Base-by-base conservation (phyloP, 1,139 yeast genomes). In the Debaryomycetaceae sp. region DNA sequence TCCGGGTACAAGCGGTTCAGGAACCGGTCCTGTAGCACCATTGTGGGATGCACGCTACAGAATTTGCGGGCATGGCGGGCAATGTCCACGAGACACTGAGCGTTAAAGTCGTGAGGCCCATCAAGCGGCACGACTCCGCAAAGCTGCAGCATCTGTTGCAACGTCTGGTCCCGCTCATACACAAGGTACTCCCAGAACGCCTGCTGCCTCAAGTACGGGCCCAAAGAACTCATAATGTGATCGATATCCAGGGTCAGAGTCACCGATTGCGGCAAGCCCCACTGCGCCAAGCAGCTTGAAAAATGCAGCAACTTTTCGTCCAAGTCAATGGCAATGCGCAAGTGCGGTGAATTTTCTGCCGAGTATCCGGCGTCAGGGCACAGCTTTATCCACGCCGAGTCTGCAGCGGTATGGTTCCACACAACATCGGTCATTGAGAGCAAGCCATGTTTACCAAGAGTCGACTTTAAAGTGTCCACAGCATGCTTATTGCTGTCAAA, bases 311-410 rank as follows among this genome's bases (percentile, higher is more conserved):
- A 62, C 14, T 68, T 63, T 13, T 57, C 63, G 49, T 90, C 98
- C 35, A 90, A 67, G 40, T 79, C 96, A 31, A 86, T 77, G 1
- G 97, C 96, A 2, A 93, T 59, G 14, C 51, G 64, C 39, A 90
- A 66, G 53, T 90, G 95, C 4, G 97, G 96, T 2, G 97, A 93
- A 3, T 95, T 87, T 32, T 69, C 70, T 20, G 68, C 68, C 36
- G 83, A 82, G 55, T 90, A 90, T 5, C 97, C 97, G 2, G 85
- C 73, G 22, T 87, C 95, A 0, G 97, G 97, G 41, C 80, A 86
- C 4, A 77, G 79, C 30, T 70, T 58, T 23, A 90, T 54, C 98
- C 98, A 90, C 1, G 48, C 56, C 0, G 97, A 85, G 51, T 90
- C 83, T 47, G 82, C 68, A 2, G 97, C 95, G 1, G 97, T 90